Conservation (phyloP, 2,329 filamentous ascomycete species). For the Penicillium nordicum region DNA sequence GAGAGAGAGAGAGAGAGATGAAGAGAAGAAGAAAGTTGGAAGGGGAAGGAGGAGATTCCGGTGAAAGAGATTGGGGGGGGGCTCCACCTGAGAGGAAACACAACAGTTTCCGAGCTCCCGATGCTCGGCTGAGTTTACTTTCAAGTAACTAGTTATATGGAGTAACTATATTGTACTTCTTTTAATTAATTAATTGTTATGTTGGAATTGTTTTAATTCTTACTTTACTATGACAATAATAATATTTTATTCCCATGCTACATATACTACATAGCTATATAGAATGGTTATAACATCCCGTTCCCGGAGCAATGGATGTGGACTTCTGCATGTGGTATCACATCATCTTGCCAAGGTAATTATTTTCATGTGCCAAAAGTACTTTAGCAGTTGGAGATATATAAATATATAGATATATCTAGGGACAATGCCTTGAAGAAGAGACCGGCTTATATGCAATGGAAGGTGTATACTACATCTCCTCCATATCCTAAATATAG, state of each 20-base stretch:
- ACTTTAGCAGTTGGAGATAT: no score
- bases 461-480: not conserved
- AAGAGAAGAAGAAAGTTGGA: slow-evolving; percentile 21
- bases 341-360: not conserved
- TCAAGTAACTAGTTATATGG: no score
- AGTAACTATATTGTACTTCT: not conserved
- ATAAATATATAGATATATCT: no score
- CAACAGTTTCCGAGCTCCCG: slow-evolving; percentile 18
- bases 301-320: not conserved
- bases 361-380: not conserved
- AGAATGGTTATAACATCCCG: no score
- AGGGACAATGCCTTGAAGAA: not conserved
- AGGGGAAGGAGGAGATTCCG: slow-evolving; percentile 12
- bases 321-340: not conserved
- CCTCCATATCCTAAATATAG: not conserved
- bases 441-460: not conserved
- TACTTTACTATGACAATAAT: not conserved
- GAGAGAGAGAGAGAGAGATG: not conserved
- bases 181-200: not conserved
- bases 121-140: slow-evolving; percentile 13
- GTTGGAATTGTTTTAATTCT: not conserved
- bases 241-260: not conserved
- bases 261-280: no score
- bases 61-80: slow-evolving; percentile 11
- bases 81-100: slow-evolving; percentile 2